Evolutionary conservation across 768 basidiomycete genomes (phyloP), one percentile per base, ranked within the genome.

Genomic region (Tephrocybe rancida): DNA sequence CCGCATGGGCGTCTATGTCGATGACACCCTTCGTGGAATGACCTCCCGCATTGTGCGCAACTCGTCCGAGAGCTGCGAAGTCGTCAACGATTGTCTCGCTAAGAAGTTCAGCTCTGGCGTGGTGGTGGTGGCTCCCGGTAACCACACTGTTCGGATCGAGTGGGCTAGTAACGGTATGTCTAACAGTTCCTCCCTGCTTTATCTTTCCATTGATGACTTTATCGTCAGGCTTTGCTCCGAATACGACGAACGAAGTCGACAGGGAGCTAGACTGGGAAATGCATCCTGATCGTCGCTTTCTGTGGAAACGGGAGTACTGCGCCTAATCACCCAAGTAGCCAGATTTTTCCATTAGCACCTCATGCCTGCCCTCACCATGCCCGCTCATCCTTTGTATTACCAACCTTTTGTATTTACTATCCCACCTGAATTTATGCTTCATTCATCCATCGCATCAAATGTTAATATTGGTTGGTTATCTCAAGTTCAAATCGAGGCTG

Each of bases 101-200:
- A 57, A 47, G 35, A 47, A 52, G 14, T 61, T 59, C 51, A 64
- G 62, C 42, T 54, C 55, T 18, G 63, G 61, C 1, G 27, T 48
- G 9, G 51, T 64, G 8, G 39, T 58, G 14, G 51, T 66, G 5
- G 57, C 62, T 39, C 45, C 57, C 5, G 63, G 64, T 21, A 61
- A 62, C 19, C 64, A 64, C 43, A 56, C 60, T 11, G 58, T 66
- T 50, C 49, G 56, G 25, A 46, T 66, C 24, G 53, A 63, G 29
- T 66, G 58, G 57, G 56, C 43, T 3, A 61, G 62, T 18, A 60
- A 62, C 32, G 64, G 64, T 66, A 18, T n/a, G n/a, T n/a, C n/a
- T n/a, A n/a, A n/a, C n/a, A 2, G 53, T 58, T 25, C 19, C 2
- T 35, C 24, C 13, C 2, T 19, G 29, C 9, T 13, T 27, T 7